Evolutionary conservation across 116 monocot genomes (phyloP), one percentile per base, ranked within the genome.

Genomic region (Cymodocea nodosa): DNA sequence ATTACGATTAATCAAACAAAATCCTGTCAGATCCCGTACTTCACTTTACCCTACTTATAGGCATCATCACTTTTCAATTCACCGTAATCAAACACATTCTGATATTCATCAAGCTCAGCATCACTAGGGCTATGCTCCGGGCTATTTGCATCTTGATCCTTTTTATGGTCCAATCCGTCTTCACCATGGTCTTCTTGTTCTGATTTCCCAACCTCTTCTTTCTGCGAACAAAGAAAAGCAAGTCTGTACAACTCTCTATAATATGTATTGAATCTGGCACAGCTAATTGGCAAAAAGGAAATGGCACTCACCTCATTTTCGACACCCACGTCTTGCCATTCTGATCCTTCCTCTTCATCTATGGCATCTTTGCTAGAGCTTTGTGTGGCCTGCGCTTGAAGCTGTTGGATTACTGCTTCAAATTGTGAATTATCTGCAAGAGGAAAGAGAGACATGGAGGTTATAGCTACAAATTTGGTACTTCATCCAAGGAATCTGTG

Each of bases 391-490:
- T 71, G 59, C 39, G 71, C 65, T 65, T 71, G 37, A 51, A 71
- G 67, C 34, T 55, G 65, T 67, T 67, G 52, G 62, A 71, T 71
- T 39, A 77, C 71, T 44, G 40, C 5, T 49, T 77, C 61, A 67
- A 77, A 77, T 8, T 77, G 71, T 34, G 67, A 71, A 54, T 65
- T 18, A 61, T 77, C 77, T 77, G 71, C 53, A 58, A 2, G 13
- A 25, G 25, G 58, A 23, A 20, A 58, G 23, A 13, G 23, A 1
- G 25, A 23, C 15, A 23, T 58, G 23, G 22, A 23, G 13, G 23
- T 58, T 23, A 58, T 23, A 25, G 9, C 25, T 12, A 8, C 13
- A 20, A 57, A 44, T 10, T 44, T 44, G 44, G 8, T 44, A 12
- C 44, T 44, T 44, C 6, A 12, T 9, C 44, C 12, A 44, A 44